Base-by-base conservation (phyloP, 2,329 filamentous ascomycete species). In the Cordyceps pruinosa region DNA sequence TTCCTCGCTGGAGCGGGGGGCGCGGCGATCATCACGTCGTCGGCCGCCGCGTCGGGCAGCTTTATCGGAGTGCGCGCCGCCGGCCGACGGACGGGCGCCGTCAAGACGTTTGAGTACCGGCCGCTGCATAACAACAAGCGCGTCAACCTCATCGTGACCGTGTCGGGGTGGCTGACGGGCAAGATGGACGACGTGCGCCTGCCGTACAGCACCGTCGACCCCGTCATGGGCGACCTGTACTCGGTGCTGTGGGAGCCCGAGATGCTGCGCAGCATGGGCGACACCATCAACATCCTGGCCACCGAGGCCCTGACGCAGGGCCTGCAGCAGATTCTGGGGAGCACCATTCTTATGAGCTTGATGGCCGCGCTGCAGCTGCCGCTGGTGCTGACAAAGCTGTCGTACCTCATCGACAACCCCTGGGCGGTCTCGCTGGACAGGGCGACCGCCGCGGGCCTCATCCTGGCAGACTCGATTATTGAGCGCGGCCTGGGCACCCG, bases 121-220 rank as follows among this genome's bases (percentile, higher is more conserved):
- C 94, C 94, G 7, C 76, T 99, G 46, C 92, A 97, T 76, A 99
- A 99, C 75, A 97, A 97, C 73, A 99, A 99, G 73, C 82, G 92
- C 58, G 89, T 97, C 39, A 97, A 99, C 65, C 80, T 99, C 30
- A 94, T 99, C 61, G 85, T 99, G 39, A 97, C 94, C 0, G 84
- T 99, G 30, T 91, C 93, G 0, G 94, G 94, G 4, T 99, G 94
- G 94, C 95, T 99, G 88, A 97, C 90, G 41, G 94, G 95, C 66
- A 97, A 96, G 68, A 86, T 96, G 54, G 94, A 99, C 73, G 94
- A 99, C 70, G 92, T 99, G 50, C 89, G 94, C 59, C 74, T 99
- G 66, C 94, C 94, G 8, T 99, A 89, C 72, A 97, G 91, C 75
- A 99, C 95, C 0, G 88, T 99, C 7, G 92, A 99, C 70, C 90